phyloP scores from a whole-genome alignment of 208 protist genomes.

The Phytomonas sp. region DNA sequence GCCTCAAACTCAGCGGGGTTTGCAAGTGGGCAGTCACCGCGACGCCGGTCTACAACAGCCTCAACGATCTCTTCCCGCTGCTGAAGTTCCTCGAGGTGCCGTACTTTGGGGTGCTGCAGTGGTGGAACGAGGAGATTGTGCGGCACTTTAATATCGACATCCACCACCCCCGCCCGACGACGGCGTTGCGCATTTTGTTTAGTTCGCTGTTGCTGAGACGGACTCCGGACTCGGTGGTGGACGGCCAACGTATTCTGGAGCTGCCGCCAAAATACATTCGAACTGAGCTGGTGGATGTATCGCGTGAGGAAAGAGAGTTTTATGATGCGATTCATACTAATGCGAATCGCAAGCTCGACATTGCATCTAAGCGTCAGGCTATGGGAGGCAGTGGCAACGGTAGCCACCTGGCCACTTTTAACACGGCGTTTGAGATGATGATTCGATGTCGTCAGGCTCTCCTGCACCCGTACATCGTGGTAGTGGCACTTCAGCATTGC shows the following conservation, averaged over 20 bases:
- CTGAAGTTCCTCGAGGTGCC: conserved; percentile 62
- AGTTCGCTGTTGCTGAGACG: conserved; percentile 49
- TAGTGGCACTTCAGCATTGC: conserved; percentile 39
- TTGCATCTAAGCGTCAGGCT: conserved; percentile 7
- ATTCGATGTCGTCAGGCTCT: conserved; percentile 78
- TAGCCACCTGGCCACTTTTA: conserved; percentile 30
- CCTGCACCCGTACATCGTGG: conserved; percentile 77
- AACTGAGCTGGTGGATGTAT: conserved; percentile 27
- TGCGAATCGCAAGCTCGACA: conserved; percentile 40
- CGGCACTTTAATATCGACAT: conserved; percentile 34
- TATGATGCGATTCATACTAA: conserved; percentile 38
- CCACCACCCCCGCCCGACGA: conserved; percentile 34
- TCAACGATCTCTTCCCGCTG: conserved; percentile 66
- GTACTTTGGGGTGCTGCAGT: conserved; percentile 39
- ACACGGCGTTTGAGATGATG: conserved; percentile 78
- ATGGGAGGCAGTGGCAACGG: background rate
- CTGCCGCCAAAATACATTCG: conserved; percentile 31
- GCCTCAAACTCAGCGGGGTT: conserved; percentile 34
- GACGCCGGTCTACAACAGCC: conserved; percentile 51
- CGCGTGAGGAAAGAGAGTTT: conserved; percentile 29
- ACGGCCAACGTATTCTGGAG: conserved; percentile 33
- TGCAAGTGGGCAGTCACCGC: conserved; percentile 54
- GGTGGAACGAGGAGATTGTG: conserved; percentile 69
- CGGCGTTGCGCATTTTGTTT: conserved; percentile 45
- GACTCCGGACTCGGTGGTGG: conserved; percentile 37